Evolutionary conservation across 306 rosid species (phyloP).

Genomic region (Vigna reflexopilosa): DNA sequence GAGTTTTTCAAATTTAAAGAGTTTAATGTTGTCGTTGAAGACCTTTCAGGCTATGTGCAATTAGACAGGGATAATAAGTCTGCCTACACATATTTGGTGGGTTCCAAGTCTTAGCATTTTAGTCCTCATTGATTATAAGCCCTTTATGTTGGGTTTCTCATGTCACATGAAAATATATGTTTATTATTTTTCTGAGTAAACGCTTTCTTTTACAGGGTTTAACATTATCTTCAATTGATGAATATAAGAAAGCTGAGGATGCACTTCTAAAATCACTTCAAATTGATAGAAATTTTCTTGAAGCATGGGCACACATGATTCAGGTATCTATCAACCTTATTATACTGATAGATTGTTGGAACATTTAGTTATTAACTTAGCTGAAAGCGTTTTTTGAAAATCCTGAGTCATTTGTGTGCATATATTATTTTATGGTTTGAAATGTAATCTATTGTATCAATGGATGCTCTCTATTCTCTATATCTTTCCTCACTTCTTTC

Average conservation of each 20-base stretch:
- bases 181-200: slow-evolving; percentile 40
- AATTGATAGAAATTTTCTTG: slow-evolving; percentile 76
- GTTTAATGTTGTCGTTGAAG: slow-evolving; percentile 74
- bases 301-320: slow-evolving; percentile 87
- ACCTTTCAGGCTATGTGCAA: slow-evolving; percentile 77
- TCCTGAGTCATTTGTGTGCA: neutral
- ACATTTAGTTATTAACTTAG: slow-evolving; percentile 8
- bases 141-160: slow-evolving; percentile 36
- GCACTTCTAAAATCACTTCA: slow-evolving; percentile 79
- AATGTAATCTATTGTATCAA: slow-evolving; percentile 33
- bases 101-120: slow-evolving; percentile 38
- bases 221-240: slow-evolving; percentile 83
- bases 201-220: slow-evolving; percentile 67
- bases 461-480: slow-evolving; percentile 39
- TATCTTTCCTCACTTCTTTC: slow-evolving; percentile 7
- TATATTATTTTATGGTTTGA: slow-evolving; percentile 27
- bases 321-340: slow-evolving; percentile 61
- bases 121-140: slow-evolving; percentile 35
- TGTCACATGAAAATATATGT: slow-evolving; percentile 3
- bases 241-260: slow-evolving; percentile 80
- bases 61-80: slow-evolving; percentile 77
- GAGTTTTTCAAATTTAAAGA: slow-evolving; percentile 79
- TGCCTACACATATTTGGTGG: slow-evolving; percentile 85
- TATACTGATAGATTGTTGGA: slow-evolving; percentile 24
- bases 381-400: slow-evolving; percentile 15